These are phyloP conservation scores for Amoebophrya sp. DNA, from an alignment of 169 alveolate species.

Conservation along the genomic window DNA sequence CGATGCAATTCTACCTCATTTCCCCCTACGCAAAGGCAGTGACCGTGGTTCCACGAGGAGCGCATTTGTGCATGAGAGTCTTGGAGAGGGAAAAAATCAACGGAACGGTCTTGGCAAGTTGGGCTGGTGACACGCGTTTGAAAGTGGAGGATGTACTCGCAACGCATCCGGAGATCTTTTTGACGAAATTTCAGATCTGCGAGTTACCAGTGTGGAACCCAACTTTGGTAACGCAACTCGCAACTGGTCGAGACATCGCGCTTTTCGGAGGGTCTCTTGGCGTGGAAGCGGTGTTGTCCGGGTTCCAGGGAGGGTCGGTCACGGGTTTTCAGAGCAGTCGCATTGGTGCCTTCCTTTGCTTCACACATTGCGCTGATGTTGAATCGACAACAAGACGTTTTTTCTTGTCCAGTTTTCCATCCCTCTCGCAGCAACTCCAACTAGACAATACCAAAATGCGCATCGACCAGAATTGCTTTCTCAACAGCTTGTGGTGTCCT, in stretches of 20 bases:
- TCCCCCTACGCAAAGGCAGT: neutral
- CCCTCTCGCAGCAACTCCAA: neutral
- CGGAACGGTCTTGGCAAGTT: neutral
- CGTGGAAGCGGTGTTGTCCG: neutral
- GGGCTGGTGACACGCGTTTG: neutral
- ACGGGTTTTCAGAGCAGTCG: neutral
- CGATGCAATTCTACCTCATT: neutral
- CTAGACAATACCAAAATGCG: neutral
- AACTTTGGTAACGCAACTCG: neutral
- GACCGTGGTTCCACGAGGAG: neutral
- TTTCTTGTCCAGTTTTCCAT: neutral
- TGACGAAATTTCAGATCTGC: slow-evolving; percentile 16
- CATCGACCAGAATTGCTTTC: neutral
- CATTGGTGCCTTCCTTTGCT: neutral
- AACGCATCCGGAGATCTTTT: neutral
- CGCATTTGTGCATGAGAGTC: slow-evolving; percentile 9
- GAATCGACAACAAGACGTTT: neutral
- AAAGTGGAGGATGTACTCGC: neutral
- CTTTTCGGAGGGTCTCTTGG: neutral
- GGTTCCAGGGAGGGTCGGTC: slow-evolving; percentile 25
- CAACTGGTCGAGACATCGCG: slow-evolving; percentile 4
- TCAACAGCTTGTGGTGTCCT: neutral
- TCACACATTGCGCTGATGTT: slow-evolving; percentile 12
- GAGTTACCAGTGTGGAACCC: slow-evolving; percentile 8
- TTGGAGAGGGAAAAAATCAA: neutral